Evolutionary conservation across 2,329 filamentous ascomycete species (phyloP), one percentile per base, ranked within the genome.

Genomic region (Fusarium aywerte): DNA sequence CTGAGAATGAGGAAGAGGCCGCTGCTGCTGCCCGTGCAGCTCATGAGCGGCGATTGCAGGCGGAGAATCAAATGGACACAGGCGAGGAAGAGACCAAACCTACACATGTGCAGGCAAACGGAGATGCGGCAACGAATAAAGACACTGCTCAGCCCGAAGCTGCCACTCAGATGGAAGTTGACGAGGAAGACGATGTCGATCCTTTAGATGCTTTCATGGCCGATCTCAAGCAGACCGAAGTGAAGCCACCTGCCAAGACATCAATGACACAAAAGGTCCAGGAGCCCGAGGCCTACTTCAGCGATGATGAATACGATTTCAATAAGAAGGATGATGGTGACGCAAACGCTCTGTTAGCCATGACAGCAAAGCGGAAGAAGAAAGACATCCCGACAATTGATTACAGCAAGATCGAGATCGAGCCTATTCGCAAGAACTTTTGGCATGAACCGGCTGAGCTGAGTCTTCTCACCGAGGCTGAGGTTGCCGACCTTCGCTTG

Each of bases 121-220:
- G 72, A 15, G 73, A 73, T 18, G 25, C 53, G 7, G 59, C 72
- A 48, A 62, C 65, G 11, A 75, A 77, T 42, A 70, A 69, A 10
- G 53, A 69, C 27, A 16, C 56, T 15, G 65, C 71, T 18, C 70
- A 68, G 15, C 55, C 68, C 4, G 59, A 72, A 21, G 31, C 71
- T 49, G 35, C 67, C 40, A 83, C 85, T 32, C 74, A 80, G 32
- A 90, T 89, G 86, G 83, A 88, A 27, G 79, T 87, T 60, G 87
- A 89, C 68, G 80, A 76, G 44, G 54, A 88, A 56, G 89, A 93
- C 54, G 92, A 93, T 43, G 80, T 96, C 33, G 96, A 99, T 76
- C 93, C 96, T 9, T 83, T 99, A 35, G 96, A 99, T 80, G 95
- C 93, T n/a, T 99, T 96, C 81, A 99, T 99, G 96, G 90, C 89